These are phyloP conservation scores for Lizanozyma gosingica DNA, from an alignment of 1,139 yeast genomes.

Conservation along the genomic window DNA sequence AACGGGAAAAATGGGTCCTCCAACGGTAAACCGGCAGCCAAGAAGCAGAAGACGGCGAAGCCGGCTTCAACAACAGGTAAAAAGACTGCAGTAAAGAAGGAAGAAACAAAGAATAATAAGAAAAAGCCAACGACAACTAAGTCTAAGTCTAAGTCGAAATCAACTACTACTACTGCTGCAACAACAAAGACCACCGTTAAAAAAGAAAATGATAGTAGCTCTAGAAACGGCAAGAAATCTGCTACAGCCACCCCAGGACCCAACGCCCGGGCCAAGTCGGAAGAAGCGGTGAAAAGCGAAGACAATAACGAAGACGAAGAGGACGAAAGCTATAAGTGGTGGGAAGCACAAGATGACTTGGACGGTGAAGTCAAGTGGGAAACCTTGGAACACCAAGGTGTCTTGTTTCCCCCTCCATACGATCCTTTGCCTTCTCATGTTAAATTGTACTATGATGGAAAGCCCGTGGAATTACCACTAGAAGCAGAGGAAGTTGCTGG, in stretches of 20 bases:
- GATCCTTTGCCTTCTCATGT: conserved; percentile 79
- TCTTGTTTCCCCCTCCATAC: conserved; percentile 86
- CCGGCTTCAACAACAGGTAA: neutral
- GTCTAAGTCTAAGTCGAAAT: neutral
- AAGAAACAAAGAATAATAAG: neutral
- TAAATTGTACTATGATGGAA: conserved; percentile 66
- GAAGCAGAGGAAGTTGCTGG: conserved; percentile 97
- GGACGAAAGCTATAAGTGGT: conserved; percentile 67
- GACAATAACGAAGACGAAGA: conserved; percentile 42
- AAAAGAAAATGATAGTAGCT: too few relatives aligned
- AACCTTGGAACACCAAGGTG: conserved; percentile 80
- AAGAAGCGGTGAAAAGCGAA: conserved; percentile 1
- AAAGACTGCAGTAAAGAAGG: neutral
- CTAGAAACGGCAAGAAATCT: neutral
- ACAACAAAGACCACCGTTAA: neutral
- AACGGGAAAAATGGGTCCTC: neutral
- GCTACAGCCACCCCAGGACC: neutral
- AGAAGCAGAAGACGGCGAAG: neutral
- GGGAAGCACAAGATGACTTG: conserved; percentile 66
- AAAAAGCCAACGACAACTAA: neutral
- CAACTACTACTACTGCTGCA: neutral
- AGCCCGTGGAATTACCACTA: conserved; percentile 61
- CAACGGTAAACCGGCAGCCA: neutral
- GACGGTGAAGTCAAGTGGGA: conserved; percentile 84
- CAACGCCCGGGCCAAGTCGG: neutral